A percentile compares a stretch with the other conserved stretches of the same genome.
Conservation (phyloP, 1,284 basidiomycete genomes). For the Leccinum glutinopallens region DNA sequence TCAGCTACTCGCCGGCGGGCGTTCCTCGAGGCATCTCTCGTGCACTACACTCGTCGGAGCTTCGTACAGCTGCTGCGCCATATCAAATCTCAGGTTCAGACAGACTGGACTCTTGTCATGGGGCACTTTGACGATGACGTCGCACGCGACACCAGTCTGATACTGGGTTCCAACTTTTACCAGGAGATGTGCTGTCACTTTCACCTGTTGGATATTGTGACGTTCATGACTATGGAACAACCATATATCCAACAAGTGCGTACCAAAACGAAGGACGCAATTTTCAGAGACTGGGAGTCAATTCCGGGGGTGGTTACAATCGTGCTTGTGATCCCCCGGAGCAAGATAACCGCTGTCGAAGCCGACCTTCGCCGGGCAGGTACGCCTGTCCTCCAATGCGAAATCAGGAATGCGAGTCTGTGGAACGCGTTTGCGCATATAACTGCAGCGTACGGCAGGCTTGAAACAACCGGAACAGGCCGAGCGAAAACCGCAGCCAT, state of each 20-base stretch:
- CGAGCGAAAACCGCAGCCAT: conserved; percentile 29
- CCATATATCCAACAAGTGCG: conserved; percentile 18
- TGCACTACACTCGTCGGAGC: conserved; percentile 47
- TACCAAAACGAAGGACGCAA: conserved; percentile 3
- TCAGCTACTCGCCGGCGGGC: not conserved
- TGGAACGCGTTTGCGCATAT: conserved; percentile 41
- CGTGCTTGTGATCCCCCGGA: conserved; percentile 32
- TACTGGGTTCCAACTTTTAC: conserved; percentile 38
- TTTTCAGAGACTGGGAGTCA: conserved; percentile 25
- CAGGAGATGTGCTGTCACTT: conserved; percentile 47
- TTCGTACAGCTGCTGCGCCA: conserved; percentile 45
- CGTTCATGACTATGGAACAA: conserved; percentile 26
- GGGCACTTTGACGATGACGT: conserved; percentile 33
- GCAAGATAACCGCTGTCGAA: conserved; percentile 23
- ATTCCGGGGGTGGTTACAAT: conserved; percentile 29
- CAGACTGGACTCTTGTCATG: conserved; percentile 40
- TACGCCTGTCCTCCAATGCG: conserved; percentile 43
- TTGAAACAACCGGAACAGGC: conserved; percentile 25
- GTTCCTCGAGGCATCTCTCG: not conserved
- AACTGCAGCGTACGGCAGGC: conserved; percentile 40
- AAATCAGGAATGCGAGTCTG: conserved; percentile 23
- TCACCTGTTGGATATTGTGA: conserved; percentile 34
- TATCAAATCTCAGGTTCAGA: conserved; percentile 37
- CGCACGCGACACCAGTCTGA: conserved; percentile 30
- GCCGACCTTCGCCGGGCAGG: conserved; percentile 25